These are phyloP conservation scores for Nannochloris sp. DNA, from an alignment of 139 green algal species.

Conservation along the genomic window DNA sequence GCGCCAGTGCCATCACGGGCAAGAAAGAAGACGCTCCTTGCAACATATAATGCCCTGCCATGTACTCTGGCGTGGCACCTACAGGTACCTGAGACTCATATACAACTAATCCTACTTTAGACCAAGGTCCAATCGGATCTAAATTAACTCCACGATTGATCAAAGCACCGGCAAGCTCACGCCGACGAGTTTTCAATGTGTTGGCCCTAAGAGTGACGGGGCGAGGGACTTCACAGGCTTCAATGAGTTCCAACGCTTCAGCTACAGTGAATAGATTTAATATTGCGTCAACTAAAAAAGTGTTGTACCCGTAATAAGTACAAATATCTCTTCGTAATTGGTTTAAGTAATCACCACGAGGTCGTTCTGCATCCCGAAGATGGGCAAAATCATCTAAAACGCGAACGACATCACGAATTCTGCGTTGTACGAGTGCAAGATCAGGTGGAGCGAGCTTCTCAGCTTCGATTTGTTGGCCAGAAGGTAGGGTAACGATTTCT, in stretches of 20 bases:
- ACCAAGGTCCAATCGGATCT: constrained; percentile 96
- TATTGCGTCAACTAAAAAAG: constrained; percentile 83
- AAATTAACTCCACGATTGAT: constrained; percentile 96
- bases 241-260: constrained; percentile 77
- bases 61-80: constrained; percentile 99
- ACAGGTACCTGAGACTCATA: constrained; percentile 94
- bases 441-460: constrained; percentile 34
- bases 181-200: constrained; percentile 84
- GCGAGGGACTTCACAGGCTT: constrained; percentile 67
- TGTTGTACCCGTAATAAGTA: constrained; percentile 96
- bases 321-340: constrained; percentile 77
- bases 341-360: constrained; percentile 68
- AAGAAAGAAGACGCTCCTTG: constrained; percentile 94
- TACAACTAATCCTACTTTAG: constrained; percentile 95
- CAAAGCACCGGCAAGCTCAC: constrained; percentile 88
- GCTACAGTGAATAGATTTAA: constrained; percentile 59
- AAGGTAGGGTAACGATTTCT: constrained; percentile 43
- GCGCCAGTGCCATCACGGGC: constrained; percentile 93
- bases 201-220: constrained; percentile 82
- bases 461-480: constrained; percentile 38
- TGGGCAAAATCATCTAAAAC: constrained; percentile 78
- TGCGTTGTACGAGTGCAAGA: constrained; percentile 32
- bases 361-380: constrained; percentile 33
- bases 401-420: constrained; percentile 59
- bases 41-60: constrained; percentile 99